Conservation (phyloP, 495 filamentous ascomycete species). For the Cercophora samala region DNA sequence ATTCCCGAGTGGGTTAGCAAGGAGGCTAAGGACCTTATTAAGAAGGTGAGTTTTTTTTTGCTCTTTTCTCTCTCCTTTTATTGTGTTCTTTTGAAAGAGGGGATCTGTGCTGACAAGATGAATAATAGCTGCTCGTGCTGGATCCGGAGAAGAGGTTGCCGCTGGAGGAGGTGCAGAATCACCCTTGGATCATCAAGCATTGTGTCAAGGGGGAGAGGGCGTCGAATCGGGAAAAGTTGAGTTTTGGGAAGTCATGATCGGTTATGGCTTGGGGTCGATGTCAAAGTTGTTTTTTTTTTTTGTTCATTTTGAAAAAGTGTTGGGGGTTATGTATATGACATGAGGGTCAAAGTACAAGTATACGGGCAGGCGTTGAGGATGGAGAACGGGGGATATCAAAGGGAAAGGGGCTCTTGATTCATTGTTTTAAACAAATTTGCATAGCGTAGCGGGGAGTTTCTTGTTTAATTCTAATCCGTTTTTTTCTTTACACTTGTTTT, state of each 20-base stretch:
- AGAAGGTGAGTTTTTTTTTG: slow-evolving; percentile 56
- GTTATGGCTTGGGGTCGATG: slow-evolving; percentile 10
- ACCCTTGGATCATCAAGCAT: slow-evolving; percentile 98
- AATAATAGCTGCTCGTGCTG: slow-evolving; percentile 73
- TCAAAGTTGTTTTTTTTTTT: slow-evolving; percentile 10
- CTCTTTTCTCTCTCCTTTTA: too few relatives aligned
- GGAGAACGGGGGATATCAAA: not conserved
- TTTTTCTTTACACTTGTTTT: not conserved
- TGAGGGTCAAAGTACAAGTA: not conserved
- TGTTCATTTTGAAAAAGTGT: not conserved
- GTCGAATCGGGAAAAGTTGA: slow-evolving; percentile 46
- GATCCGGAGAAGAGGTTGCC: slow-evolving; percentile 92
- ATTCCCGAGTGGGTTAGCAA: slow-evolving; percentile 85
- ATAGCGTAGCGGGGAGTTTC: slow-evolving; percentile 6
- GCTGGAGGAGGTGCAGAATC: slow-evolving; percentile 80
- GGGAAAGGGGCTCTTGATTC: not conserved
- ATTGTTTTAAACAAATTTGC: not conserved
- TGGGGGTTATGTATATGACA: not conserved
- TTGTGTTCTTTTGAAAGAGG: too few relatives aligned
- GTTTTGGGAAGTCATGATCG: slow-evolving; percentile 21
- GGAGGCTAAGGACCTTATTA: slow-evolving; percentile 90
- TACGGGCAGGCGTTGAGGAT: slow-evolving; percentile 1
- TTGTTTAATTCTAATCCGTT: not conserved
- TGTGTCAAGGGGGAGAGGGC: slow-evolving; percentile 75
- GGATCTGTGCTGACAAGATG: slow-evolving; percentile 8